Base-by-base conservation (phyloP, 768 basidiomycete genomes). In the Lentinula edodes region DNA sequence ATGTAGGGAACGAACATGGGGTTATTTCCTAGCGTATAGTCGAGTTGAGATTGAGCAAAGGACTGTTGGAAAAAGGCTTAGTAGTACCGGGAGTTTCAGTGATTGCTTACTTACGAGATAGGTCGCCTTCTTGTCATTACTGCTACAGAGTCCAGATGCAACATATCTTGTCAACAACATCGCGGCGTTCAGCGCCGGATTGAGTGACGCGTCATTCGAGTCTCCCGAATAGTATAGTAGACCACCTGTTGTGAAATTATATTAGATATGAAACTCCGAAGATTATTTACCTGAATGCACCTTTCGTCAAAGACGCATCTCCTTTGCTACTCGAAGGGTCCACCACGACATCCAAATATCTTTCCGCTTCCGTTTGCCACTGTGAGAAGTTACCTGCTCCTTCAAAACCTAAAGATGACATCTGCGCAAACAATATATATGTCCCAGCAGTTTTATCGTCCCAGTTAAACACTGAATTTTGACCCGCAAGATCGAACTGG, bases 1-100 rank as follows among this genome's bases (percentile, higher is more conserved):
- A 97, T 73, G 71, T 97, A 98, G 1, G 90, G 88, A 9, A 84
- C 89, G 87, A 83, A 85, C 93, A 95, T 95, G 0, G 94, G 88
- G 69, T 98, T 98, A 54, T 89, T 84, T 41, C 95, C 95, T 6
- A 97, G 80, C 3, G 79, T 81, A 72, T 97, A 98, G 68, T 90
- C 82, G 10, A 95, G 66, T 71, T 98, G 95, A 38, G 73, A 75
- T 70, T 87, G 82, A 0, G 92, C 91, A 68, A 89, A 94, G 52
- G 74, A 72, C 91, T 93, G 63, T 57, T 38, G 15, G n/a, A 39
- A 36, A 42, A 16, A 12, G 1, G 53, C 13, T 48, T 54, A 56
- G 51, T 16, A 52, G 51, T 16, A 52, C 35, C 32, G 58, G 5
- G 12, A 38, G n/a, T 32, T 61, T 50, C 3, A 8, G 58, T 68